Evolutionary conservation across 2,329 filamentous ascomycete genomes (phyloP).

Genomic region (Alternaria incomplexa): DNA sequence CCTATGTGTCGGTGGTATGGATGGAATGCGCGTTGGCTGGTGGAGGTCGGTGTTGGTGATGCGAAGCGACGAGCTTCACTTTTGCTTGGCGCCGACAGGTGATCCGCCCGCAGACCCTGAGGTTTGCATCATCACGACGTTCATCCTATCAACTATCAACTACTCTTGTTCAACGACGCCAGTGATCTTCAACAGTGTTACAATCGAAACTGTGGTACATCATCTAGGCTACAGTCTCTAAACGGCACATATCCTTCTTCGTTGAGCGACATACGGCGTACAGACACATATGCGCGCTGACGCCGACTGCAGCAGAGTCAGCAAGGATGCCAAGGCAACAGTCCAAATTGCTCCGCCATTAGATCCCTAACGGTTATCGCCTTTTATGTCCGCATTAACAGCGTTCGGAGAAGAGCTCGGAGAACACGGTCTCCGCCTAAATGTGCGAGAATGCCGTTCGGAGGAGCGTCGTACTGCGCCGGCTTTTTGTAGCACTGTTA

Average conservation of each 20-base stretch:
- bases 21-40: too few relatives aligned
- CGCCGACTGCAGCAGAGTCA: neutral
- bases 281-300: neutral
- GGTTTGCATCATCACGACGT: neutral
- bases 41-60: constrained; percentile 5
- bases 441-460: neutral
- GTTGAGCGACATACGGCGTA: neutral
- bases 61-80: constrained; percentile 16
- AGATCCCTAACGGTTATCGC: neutral
- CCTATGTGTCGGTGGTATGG: neutral
- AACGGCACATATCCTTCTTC: neutral
- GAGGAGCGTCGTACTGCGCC: neutral
- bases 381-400: neutral
- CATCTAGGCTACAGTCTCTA: neutral
- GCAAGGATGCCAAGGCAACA: neutral
- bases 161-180: neutral
- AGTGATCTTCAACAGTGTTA: neutral
- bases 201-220: neutral
- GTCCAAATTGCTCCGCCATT: neutral
- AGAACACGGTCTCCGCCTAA: neutral
- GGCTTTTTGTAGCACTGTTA: neutral
- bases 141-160: neutral
- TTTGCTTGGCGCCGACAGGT: constrained; percentile 13
- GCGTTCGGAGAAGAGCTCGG: neutral
- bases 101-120: neutral